Evolutionary conservation across 129 eudicot genomes (phyloP).

Genomic region (Rutidosis leptorrhynchoides): DNA sequence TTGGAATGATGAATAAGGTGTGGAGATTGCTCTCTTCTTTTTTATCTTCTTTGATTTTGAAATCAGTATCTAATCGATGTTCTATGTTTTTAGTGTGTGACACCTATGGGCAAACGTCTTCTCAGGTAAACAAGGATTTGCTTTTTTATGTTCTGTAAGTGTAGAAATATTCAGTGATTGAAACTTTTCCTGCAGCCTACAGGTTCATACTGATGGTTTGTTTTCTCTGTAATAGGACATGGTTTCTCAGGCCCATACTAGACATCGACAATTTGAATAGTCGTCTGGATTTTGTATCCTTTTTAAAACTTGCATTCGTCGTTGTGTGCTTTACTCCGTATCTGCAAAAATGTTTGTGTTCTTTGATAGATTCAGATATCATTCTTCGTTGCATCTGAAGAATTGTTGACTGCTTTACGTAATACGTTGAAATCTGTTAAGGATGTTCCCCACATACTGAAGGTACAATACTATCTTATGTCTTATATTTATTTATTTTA

Average conservation of each 20-base stretch:
- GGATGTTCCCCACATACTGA: conserved; percentile 84
- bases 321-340: background rate
- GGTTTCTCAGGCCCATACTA: conserved; percentile 93
- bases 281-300: conserved; percentile 92
- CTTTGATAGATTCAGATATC: conserved; percentile 62
- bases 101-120: conserved; percentile 91
- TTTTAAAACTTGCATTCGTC: conserved; percentile 1
- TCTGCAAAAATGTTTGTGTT: conserved; percentile 14
- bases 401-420: conserved; percentile 70
- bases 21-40: conserved; percentile 20
- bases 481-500: conserved; percentile 25
- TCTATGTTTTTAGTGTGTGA: conserved; percentile 61
- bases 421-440: conserved; percentile 82
- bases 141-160: background rate
- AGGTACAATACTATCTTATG: conserved; percentile 50
- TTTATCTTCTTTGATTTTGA: conserved; percentile 16
- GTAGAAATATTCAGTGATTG: background rate
- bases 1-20: conserved; percentile 99
- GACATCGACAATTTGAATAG: conserved; percentile 66
- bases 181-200: conserved; percentile 2
- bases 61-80: conserved; percentile 12
- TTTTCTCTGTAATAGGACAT: conserved; percentile 48
- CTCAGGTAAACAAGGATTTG: conserved; percentile 53
- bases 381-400: conserved; percentile 73
- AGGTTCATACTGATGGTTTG: conserved; percentile 6